These are phyloP conservation scores for Akanthomyces lecanii DNA, from an alignment of 2,329 filamentous ascomycete genomes.

Conservation along the genomic window DNA sequence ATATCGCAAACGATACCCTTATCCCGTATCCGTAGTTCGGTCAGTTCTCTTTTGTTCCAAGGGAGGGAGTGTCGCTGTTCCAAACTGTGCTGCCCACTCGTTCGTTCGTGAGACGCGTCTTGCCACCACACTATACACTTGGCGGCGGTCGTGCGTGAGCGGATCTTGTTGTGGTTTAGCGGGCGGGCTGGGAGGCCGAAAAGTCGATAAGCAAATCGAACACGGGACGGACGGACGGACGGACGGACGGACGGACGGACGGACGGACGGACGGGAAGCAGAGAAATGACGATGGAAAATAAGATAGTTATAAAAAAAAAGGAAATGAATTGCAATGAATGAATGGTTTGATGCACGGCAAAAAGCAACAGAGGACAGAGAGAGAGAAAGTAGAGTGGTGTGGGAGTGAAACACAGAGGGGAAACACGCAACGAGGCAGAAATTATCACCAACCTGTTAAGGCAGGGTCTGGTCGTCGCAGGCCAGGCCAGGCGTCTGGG, in stretches of 20 bases:
- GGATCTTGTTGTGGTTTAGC: not conserved
- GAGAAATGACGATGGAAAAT: not conserved
- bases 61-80: not conserved
- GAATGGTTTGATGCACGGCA: not conserved
- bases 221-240: not conserved
- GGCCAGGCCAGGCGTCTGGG: not conserved
- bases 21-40: not conserved
- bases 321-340: not conserved
- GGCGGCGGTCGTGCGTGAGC: not conserved
- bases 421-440: not conserved
- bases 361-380: not conserved
- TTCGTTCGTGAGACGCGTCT: constrained; percentile 13
- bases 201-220: too few species aligned
- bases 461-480: not conserved
- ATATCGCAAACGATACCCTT: not conserved
- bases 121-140: not conserved
- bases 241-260: not conserved
- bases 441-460: not conserved
- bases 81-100: not conserved
- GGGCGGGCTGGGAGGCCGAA: not conserved
- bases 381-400: not conserved
- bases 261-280: not conserved
- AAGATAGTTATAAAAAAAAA: not conserved
- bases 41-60: not conserved
- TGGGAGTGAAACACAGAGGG: constrained; percentile 10